A percentile compares a stretch with the other conserved stretches of the same genome.
Conservation (phyloP, 129 eudicot species). For the Pulicaria dysenterica region DNA sequence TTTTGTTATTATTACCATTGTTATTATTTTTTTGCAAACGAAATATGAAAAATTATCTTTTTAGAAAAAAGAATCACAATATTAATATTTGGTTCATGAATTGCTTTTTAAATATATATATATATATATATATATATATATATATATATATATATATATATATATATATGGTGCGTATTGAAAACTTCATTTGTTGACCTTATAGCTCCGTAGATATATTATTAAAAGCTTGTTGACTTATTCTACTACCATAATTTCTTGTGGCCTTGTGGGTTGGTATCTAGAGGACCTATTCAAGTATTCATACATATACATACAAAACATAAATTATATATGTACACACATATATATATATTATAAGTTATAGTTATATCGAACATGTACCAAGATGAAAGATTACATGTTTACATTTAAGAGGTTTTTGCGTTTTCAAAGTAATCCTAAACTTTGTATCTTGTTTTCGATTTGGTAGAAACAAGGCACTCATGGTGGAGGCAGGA, state of each 20-base stretch:
- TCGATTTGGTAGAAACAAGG: constrained; percentile 75
- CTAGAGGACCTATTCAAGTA: constrained; percentile 4
- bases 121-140: too few species aligned
- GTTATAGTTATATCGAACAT: not conserved
- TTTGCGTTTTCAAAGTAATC: constrained; percentile 1
- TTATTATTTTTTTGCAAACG: not conserved
- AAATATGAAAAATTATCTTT: constrained; percentile 1
- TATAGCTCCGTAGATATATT: constrained; percentile 25
- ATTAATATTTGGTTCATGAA: not conserved
- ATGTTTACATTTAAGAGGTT: not conserved
- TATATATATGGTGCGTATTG: constrained; percentile 2
- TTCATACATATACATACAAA: constrained; percentile 2
- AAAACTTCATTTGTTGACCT: constrained; percentile 39
- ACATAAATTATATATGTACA: not conserved
- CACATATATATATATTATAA: too few species aligned
- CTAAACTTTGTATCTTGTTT: constrained; percentile 12
- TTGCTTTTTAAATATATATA: not conserved
- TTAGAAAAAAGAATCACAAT: not conserved
- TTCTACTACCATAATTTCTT: constrained; percentile 31
- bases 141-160: too few species aligned
- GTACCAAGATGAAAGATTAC: not conserved
- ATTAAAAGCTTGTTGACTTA: constrained; percentile 48
- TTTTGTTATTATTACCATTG: too few species aligned
- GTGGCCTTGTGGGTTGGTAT: constrained; percentile 39
- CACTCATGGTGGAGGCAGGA: constrained; percentile 85